Percentiles rank a stretch among this genome's conserved stretches.
These are phyloP conservation scores for Leucocoprinus leucothites DNA, from an alignment of 768 basidiomycete species.

Conservation along the genomic window DNA sequence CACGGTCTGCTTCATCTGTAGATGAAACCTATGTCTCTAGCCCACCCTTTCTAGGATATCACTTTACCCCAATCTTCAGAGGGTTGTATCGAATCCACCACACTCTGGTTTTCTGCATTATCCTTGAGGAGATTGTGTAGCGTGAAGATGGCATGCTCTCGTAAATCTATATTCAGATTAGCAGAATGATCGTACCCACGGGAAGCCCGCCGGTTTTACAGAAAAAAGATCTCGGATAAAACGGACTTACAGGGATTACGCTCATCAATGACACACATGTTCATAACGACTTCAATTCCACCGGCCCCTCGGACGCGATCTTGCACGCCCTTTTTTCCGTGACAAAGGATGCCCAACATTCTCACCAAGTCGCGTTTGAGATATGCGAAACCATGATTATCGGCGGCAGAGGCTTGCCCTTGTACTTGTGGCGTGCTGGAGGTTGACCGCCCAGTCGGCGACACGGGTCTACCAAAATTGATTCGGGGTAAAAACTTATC, in stretches of 20 bases:
- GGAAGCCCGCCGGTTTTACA: slow-evolving; percentile 10
- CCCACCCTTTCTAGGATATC: slow-evolving; percentile 44
- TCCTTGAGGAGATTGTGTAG: slow-evolving; percentile 73
- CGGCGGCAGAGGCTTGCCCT: slow-evolving; percentile 18
- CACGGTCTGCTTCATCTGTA: not conserved
- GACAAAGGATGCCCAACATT: slow-evolving; percentile 74
- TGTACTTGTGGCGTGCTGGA: slow-evolving; percentile 19
- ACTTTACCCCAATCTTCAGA: slow-evolving; percentile 54
- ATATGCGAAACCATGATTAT: slow-evolving; percentile 68
- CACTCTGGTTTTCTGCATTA: slow-evolving; percentile 76
- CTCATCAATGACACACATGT: slow-evolving; percentile 87
- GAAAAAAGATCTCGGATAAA: slow-evolving; percentile 12
- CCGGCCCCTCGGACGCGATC: slow-evolving; percentile 68
- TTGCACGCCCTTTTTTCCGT: slow-evolving; percentile 63
- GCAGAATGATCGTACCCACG: slow-evolving; percentile 3
- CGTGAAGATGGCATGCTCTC: slow-evolving; percentile 89
- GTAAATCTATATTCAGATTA: slow-evolving; percentile 55
- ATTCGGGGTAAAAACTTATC: slow-evolving; percentile 84
- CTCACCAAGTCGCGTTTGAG: slow-evolving; percentile 90
- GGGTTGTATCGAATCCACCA: slow-evolving; percentile 73
- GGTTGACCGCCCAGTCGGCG: slow-evolving; percentile 22
- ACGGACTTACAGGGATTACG: slow-evolving; percentile 81
- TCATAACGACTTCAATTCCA: slow-evolving; percentile 82
- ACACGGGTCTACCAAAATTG: slow-evolving; percentile 68
- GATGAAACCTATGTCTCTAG: slow-evolving; percentile 23